These are phyloP conservation scores for Mortierella antarctica DNA, from an alignment of 192 early-diverging fungal genomes.

Conservation along the genomic window DNA sequence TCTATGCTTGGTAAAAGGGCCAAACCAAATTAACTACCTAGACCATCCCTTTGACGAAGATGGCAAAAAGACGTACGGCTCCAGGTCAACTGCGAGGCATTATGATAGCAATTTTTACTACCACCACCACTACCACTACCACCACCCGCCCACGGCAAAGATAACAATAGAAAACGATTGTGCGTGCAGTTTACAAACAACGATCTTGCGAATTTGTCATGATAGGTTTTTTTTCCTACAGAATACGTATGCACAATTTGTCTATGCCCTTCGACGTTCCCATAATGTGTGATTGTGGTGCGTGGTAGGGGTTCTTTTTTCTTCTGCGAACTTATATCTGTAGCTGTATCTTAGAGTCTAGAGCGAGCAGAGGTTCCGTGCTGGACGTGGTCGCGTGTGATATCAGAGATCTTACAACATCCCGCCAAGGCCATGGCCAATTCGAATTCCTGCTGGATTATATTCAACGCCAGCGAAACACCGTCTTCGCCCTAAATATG, in stretches of 20 bases:
- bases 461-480: conserved; percentile 77
- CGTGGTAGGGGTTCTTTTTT: not conserved
- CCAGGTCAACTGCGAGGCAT: no score
- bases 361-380: conserved; percentile 12
- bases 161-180: no score
- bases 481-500: conserved; percentile 82
- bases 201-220: no score
- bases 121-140: no score
- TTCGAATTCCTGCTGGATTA: conserved; percentile 89
- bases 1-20: conserved; percentile 46
- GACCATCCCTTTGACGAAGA: not conserved
- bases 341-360: conserved; percentile 6
- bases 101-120: no score
- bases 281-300: no score
- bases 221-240: no score
- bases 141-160: no score
- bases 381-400: conserved; percentile 61
- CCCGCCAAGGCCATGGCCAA: conserved; percentile 84
- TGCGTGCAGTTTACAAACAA: no score
- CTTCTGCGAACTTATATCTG: not conserved
- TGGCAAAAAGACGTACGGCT: not conserved
- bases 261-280: no score
- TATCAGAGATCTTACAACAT: conserved; percentile 71
- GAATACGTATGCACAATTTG: no score
- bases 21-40: not conserved